A percentile compares a stretch with the other conserved stretches of the same genome.
phyloP scores from a whole-genome alignment of 768 basidiomycete genomes.

The Amanita pseudoporphyria region DNA sequence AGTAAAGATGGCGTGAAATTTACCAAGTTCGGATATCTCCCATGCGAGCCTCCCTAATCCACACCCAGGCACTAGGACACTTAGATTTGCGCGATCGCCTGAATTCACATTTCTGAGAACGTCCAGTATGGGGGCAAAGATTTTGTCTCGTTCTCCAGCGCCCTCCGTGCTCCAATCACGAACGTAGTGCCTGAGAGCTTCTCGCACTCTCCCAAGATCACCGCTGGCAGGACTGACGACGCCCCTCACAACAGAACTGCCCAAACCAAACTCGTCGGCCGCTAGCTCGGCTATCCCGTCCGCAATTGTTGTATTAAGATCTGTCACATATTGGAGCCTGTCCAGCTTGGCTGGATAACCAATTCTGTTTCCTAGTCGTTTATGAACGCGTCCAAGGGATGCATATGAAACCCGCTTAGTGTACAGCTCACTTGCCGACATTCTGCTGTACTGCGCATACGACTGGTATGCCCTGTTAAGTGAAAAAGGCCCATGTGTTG shows the following conservation, averaged over 20 bases:
- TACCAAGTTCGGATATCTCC: conserved; percentile 57
- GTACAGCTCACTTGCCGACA: conserved; percentile 31
- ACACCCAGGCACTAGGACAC: conserved; percentile 53
- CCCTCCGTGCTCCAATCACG: conserved; percentile 65
- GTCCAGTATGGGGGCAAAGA: conserved; percentile 48
- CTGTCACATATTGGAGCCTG: conserved; percentile 29
- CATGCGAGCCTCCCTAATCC: conserved; percentile 59
- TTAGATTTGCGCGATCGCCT: conserved; percentile 21
- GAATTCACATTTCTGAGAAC: conserved; percentile 25
- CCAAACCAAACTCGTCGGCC: conserved; percentile 18
- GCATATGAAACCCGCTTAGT: conserved; percentile 34
- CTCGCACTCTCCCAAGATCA: conserved; percentile 42
- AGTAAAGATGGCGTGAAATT: conserved; percentile 7
- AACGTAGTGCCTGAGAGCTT: conserved; percentile 59
- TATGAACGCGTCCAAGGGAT: conserved; percentile 34
- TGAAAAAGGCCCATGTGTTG: conserved; percentile 29
- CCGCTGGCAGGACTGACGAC: conserved; percentile 14
- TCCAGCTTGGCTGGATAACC: conserved; percentile 48
- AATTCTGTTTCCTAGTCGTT: conserved; percentile 38
- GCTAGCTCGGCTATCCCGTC: conserved; percentile 32
- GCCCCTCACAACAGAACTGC: conserved; percentile 15
- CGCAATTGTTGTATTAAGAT: conserved; percentile 27
- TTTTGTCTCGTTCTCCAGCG: conserved; percentile 37
- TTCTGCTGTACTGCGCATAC: conserved; percentile 31
- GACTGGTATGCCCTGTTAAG: conserved; percentile 32